phyloP scores from a whole-genome alignment of 306 rosid genomes.

The Quercus agrifolia region DNA sequence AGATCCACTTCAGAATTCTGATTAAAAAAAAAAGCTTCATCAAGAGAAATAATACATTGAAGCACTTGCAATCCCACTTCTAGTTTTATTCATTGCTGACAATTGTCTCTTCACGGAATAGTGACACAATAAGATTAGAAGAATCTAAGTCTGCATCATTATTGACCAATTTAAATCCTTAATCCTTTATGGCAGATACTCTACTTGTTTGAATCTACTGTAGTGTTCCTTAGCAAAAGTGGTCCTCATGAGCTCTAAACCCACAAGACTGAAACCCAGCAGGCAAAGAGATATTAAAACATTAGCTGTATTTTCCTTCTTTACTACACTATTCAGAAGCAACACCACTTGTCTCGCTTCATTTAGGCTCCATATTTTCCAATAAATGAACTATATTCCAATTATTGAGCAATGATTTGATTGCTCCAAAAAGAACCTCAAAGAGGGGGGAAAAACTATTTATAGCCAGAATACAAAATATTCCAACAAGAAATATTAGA shows the following conservation, averaged over 20 bases:
- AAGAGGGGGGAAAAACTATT: not conserved
- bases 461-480: not conserved
- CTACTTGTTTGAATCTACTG: not conserved
- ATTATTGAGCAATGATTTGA: not conserved
- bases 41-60: not conserved
- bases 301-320: not conserved
- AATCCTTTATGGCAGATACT: not conserved
- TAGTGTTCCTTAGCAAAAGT: not conserved
- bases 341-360: not conserved
- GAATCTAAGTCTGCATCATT: not conserved
- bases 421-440: not conserved
- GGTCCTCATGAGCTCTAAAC: not conserved
- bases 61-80: not conserved
- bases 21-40: not conserved
- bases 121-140: not conserved
- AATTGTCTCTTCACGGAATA: not conserved
- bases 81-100: not conserved
- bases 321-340: conserved; percentile 12
- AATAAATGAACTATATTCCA: not conserved
- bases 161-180: not conserved
- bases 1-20: not conserved
- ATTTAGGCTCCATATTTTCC: not conserved
- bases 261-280: not conserved
- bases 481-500: not conserved
- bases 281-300: not conserved